A percentile compares a stretch with the other conserved stretches of the same genome.
These are phyloP conservation scores for Colletotrichum agaves DNA, from an alignment of 2,329 filamentous ascomycete genomes.

Conservation along the genomic window DNA sequence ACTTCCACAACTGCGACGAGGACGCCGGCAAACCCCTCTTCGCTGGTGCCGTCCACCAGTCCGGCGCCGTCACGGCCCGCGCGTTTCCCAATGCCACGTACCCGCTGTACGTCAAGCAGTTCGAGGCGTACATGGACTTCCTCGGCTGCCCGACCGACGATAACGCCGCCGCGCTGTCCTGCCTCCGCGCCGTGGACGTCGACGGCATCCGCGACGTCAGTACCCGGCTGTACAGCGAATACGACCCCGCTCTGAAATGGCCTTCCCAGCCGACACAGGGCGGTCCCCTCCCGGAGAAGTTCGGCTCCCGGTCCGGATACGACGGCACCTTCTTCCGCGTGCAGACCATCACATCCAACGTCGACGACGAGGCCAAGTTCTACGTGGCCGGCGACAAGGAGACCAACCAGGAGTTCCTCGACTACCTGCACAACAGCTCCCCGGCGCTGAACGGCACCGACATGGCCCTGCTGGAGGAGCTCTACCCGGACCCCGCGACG, in stretches of 20 bases:
- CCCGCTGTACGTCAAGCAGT: conserved; percentile 61
- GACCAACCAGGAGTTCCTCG: conserved; percentile 50
- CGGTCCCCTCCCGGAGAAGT: conserved; percentile 57
- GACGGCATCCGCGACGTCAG: conserved; percentile 68
- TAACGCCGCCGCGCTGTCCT: conserved; percentile 64
- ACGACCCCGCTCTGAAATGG: conserved; percentile 67
- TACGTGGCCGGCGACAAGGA: conserved; percentile 47
- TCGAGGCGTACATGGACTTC: conserved; percentile 61
- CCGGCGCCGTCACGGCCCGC: conserved; percentile 59
- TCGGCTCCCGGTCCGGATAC: conserved; percentile 53
- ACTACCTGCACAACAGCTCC: conserved; percentile 49
- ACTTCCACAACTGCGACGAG: conserved; percentile 69
- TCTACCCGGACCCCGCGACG: conserved; percentile 50
- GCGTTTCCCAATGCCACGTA: conserved; percentile 40
- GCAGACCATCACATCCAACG: conserved; percentile 50
- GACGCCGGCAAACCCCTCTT: conserved; percentile 70
- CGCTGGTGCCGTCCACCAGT: conserved; percentile 74
- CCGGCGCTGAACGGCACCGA: conserved; percentile 45
- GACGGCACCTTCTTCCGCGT: conserved; percentile 51
- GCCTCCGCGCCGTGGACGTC: conserved; percentile 59
- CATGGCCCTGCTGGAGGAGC: conserved; percentile 41
- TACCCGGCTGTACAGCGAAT: conserved; percentile 66
- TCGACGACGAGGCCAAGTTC: conserved; percentile 50
- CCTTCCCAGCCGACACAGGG: conserved; percentile 60
- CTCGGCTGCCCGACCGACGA: conserved; percentile 65